Evolutionary conservation across 2,329 filamentous ascomycete genomes (phyloP).

Genomic region (Trichoderma gracile): DNA sequence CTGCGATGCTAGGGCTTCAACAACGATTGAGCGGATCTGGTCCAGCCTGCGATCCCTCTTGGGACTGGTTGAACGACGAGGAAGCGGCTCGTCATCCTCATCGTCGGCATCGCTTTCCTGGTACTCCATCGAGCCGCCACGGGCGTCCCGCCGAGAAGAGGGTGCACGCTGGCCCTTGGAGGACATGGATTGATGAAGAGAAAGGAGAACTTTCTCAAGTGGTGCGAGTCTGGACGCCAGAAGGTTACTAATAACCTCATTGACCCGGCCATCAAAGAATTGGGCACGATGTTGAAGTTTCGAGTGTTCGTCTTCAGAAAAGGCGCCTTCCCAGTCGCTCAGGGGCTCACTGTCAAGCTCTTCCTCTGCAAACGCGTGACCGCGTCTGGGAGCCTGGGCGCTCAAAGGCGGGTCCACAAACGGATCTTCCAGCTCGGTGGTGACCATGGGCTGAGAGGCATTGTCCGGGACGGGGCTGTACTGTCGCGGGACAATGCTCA

Average conservation of each 20-base stretch:
- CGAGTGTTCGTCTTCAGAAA: constrained; percentile 78
- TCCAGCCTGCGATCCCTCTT: constrained; percentile 77
- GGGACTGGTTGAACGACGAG: constrained; percentile 73
- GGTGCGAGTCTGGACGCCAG: constrained; percentile 77
- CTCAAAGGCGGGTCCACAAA: constrained; percentile 56
- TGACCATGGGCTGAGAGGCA: constrained; percentile 47
- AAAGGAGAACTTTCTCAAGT: constrained; percentile 74
- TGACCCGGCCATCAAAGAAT: constrained; percentile 91
- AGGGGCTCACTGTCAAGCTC: constrained; percentile 59
- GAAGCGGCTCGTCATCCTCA: constrained; percentile 73
- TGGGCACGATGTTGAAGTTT: constrained; percentile 78
- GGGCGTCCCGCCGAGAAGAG: constrained; percentile 59
- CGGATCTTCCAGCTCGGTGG: constrained; percentile 62
- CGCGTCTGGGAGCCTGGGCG: constrained; percentile 53
- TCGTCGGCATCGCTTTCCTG: constrained; percentile 91
- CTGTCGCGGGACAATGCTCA: constrained; percentile 69
- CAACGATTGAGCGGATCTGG: constrained; percentile 71
- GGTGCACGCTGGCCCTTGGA: constrained; percentile 56
- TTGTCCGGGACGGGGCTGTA: constrained; percentile 52
- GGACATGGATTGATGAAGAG: constrained; percentile 70
- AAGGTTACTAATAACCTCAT: constrained; percentile 77
- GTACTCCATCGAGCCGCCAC: constrained; percentile 68
- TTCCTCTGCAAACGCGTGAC: constrained; percentile 42
- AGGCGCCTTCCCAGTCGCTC: constrained; percentile 90
- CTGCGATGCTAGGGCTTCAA: constrained; percentile 70